These are phyloP conservation scores for Colletotrichum lupini DNA, from an alignment of 2,329 filamentous ascomycete genomes.

Conservation along the genomic window DNA sequence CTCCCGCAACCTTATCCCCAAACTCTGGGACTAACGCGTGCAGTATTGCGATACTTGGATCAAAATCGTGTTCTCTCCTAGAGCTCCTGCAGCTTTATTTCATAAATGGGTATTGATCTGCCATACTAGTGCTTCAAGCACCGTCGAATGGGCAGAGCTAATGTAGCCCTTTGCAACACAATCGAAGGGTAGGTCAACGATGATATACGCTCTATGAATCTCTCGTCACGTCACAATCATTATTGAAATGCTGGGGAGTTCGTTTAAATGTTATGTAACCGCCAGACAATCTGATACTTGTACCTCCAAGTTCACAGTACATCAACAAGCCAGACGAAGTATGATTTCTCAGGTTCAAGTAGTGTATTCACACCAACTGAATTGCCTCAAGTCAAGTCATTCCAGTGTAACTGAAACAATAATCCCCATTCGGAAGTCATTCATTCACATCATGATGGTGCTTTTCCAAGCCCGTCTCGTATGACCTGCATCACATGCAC, in stretches of 20 bases:
- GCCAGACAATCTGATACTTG: neutral
- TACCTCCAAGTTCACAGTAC: neutral
- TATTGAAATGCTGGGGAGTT: neutral
- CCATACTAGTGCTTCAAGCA: neutral
- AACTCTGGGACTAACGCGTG: neutral
- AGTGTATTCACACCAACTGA: too few relatives aligned
- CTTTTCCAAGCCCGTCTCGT: too few relatives aligned
- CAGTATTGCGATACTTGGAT: neutral
- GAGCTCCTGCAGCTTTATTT: neutral
- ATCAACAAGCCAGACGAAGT: neutral
- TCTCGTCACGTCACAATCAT: too few relatives aligned
- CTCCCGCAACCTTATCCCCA: too few relatives aligned
- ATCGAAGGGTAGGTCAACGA: neutral
- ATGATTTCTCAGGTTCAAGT: too few relatives aligned
- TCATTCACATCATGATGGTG: too few relatives aligned
- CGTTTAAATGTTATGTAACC: neutral
- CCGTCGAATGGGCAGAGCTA: neutral
- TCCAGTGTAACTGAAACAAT: too few relatives aligned
- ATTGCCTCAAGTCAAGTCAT: too few relatives aligned
- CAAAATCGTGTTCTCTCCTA: neutral
- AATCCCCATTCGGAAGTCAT: too few relatives aligned
- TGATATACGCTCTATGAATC: too few relatives aligned
- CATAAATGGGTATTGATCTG: neutral
- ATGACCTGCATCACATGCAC: too few relatives aligned
- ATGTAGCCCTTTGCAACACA: neutral